These are phyloP conservation scores for Calocybe indica DNA, from an alignment of 768 basidiomycete species.

Conservation along the genomic window DNA sequence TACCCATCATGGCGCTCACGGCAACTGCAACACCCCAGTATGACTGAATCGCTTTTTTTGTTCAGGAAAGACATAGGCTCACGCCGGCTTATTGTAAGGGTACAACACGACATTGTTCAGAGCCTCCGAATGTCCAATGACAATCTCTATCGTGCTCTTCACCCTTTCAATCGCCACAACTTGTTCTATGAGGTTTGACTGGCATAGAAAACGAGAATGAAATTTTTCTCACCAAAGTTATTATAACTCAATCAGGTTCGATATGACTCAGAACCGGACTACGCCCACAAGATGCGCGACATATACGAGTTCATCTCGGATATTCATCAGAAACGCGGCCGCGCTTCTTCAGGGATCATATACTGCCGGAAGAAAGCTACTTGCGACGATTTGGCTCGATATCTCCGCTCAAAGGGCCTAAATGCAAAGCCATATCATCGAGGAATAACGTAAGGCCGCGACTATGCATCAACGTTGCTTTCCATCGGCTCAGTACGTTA, in stretches of 20 bases:
- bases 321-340: slow-evolving; percentile 52
- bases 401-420: slow-evolving; percentile 61
- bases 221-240: background rate
- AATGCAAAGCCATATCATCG: slow-evolving; percentile 71
- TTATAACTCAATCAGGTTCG: slow-evolving; percentile 40
- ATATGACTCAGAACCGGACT: slow-evolving; percentile 50
- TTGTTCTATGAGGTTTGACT: slow-evolving; percentile 72
- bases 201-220: background rate
- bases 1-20: slow-evolving; percentile 86
- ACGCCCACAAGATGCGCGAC: slow-evolving; percentile 53
- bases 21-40: slow-evolving; percentile 75
- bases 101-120: slow-evolving; percentile 66
- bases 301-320: slow-evolving; percentile 61
- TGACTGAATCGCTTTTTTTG: background rate
- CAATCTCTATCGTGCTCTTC: slow-evolving; percentile 55
- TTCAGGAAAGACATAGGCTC: too few species aligned
- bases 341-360: slow-evolving; percentile 65
- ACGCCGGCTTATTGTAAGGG: slow-evolving; percentile 32
- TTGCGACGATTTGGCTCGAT: slow-evolving; percentile 63
- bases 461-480: background rate
- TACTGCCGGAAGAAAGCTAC: slow-evolving; percentile 67
- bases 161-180: slow-evolving; percentile 78
- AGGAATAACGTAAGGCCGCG: slow-evolving; percentile 46
- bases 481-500: slow-evolving; percentile 21
- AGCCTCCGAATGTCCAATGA: slow-evolving; percentile 56